Evolutionary conservation across 306 rosid genomes (phyloP).

Genomic region (Prosopis cineraria): DNA sequence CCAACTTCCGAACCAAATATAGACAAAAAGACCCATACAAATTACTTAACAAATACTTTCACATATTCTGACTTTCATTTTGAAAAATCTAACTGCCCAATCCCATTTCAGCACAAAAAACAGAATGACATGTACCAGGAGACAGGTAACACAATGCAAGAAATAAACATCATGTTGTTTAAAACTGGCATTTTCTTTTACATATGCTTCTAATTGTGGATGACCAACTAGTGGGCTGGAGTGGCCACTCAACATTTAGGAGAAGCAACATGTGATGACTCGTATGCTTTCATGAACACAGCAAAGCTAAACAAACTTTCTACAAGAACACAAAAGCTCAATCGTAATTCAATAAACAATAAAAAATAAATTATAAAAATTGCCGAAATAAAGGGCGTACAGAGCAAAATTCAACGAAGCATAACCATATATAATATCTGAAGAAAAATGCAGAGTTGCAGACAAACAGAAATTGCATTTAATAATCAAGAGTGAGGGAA

Average conservation of each 20-base stretch:
- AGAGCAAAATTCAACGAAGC: neutral
- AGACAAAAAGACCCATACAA: neutral
- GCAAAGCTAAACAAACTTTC: neutral
- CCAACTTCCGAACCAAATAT: neutral
- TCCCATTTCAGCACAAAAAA: neutral
- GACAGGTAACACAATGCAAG: conserved; percentile 43
- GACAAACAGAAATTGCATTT: neutral
- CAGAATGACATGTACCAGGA: conserved; percentile 4
- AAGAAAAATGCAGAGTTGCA: neutral
- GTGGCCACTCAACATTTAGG: neutral
- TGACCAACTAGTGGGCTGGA: neutral
- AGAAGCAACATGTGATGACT: conserved; percentile 23
- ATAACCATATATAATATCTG: neutral
- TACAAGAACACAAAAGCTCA: neutral
- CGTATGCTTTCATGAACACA: neutral
- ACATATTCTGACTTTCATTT: neutral
- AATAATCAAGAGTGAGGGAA: neutral
- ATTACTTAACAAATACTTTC: neutral
- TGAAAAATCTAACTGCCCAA: neutral
- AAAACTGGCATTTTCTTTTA: conserved; percentile 24
- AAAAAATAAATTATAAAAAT: too few relatives aligned
- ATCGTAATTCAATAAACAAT: neutral
- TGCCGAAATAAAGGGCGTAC: too few relatives aligned
- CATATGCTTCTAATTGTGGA: conserved; percentile 28
- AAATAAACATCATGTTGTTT: conserved; percentile 33